Conservation (phyloP, 441 rosid species). For the Lepidium campestre region DNA sequence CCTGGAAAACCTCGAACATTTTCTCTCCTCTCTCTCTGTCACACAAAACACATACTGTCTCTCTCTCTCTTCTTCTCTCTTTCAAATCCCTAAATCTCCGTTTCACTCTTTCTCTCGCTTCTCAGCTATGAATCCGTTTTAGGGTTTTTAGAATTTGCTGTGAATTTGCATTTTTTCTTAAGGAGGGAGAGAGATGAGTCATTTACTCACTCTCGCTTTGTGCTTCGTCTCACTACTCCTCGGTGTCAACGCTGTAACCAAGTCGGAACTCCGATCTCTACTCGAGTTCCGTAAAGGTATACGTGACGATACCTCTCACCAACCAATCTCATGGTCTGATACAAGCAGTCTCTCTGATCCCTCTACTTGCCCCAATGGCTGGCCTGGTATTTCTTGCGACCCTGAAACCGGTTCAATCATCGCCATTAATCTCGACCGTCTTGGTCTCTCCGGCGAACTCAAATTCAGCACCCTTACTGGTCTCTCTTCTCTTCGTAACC, state of each 20-base stretch:
- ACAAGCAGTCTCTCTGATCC: constrained; percentile 31
- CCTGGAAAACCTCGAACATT: constrained; percentile 11
- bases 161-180: background rate
- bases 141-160: no score
- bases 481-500: constrained; percentile 54
- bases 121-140: no score
- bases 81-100: no score
- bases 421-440: constrained; percentile 51
- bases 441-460: constrained; percentile 64
- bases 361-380: constrained; percentile 41
- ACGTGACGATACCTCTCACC: constrained; percentile 37
- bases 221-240: constrained; percentile 18
- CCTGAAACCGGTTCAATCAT: constrained; percentile 37
- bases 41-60: background rate
- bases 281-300: constrained; percentile 91
- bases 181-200: constrained; percentile 31
- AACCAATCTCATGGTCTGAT: constrained; percentile 46
- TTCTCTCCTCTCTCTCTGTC: constrained; percentile 1
- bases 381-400: constrained; percentile 77
- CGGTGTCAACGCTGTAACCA: constrained; percentile 29
- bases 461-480: constrained; percentile 62
- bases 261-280: constrained; percentile 53
- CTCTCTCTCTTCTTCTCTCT: background rate
- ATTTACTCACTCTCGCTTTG: constrained; percentile 24
- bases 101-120: no score